Base-by-base conservation (phyloP, 371 early-diverging fungal genomes). In the Basidiobolus meristosporus region DNA sequence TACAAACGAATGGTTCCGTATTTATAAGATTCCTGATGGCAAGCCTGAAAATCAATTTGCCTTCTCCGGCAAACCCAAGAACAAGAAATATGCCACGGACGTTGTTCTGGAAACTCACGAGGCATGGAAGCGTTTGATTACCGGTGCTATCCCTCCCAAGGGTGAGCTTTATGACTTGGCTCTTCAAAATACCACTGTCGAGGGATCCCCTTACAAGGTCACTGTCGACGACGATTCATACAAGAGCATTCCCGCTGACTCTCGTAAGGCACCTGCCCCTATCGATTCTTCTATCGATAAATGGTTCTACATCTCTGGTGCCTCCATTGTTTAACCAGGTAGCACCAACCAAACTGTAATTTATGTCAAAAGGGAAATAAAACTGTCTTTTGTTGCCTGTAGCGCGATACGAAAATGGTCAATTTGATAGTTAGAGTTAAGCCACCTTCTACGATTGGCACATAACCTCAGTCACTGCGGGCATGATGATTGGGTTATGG, bases 21-120 rank as follows among this genome's bases (percentile, higher is more conserved):
- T 92, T 57, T 98, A 99, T 77, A 98, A 99, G 73, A 82, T 99
- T 57, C 98, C 99, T 20, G 98, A 98, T 70, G 96, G 97, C 41
- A 98, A 98, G 70, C 88, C 88, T 39, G 89, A 84, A 61, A 99
- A 99, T 70, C 63, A 77, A 59, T 98, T 99, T 67, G 98, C 96
- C 31, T 92, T 98, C 60, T 63, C 71, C 54, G 99, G 96, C 42
- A 69, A 84, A 57, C 83, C 81, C 54, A 78, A 79, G 60, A 69
- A 82, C 59, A 79, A 63, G 70, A 77, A 77, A 57, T 98, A 88
- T 52, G 95, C 99, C 48, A 68, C 66, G 39, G 80, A 91, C 31
- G 62, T 99, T 32, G 65, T 99, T 54, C 65, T 73, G 51, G 92
- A 96, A 62, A 82, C 86, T 36, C 77, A 95, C 54, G 90, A 92